Base-by-base conservation (phyloP, 306 rosid genomes). In the Cucurbita ficifolia region DNA sequence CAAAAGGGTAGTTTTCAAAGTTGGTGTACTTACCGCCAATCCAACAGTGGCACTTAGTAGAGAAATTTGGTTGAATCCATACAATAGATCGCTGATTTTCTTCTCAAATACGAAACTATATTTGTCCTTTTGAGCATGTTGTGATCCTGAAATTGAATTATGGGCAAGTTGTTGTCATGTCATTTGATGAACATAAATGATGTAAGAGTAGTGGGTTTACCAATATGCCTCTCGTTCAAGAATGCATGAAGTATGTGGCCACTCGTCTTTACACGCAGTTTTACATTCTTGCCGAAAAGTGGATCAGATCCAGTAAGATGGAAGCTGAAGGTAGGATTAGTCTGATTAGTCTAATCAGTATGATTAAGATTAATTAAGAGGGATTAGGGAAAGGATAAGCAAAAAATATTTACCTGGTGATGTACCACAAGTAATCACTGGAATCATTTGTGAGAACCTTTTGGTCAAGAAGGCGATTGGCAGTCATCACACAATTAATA, bases 391-490 rank as follows among this genome's bases (percentile, higher is more conserved):
- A 5, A 42, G 7, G 6, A 18, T 11, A 12, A 6, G 1, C 10
- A 7, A 7, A 17, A 13, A 62, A 39, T 10, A 19, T 72, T 12
- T 81, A 86, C 93, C 80, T 83, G 21, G 86, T 86, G 55, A 84
- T 78, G 81, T 86, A 84, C 93, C 89, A 87, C 62, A 84, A 75
- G 62, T 81, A 85, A 71, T 88, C 92, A 70, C 82, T 81, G 13
- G 58, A 49, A 82, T 85, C 92, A 58, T 70, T 70, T 6, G 82
- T 33, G 63, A 8, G 80, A 2, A 55, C 63, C 38, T 84, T 88
- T 76, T 88, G 87, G 70, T 88, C 93, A 61, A 84, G 1, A 9
- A 84, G 83, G 52, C 5, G 6, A 36, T 79, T 18, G 24, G 67
- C 76, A n/a, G 75, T 24, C 35, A 61, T 7, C 10, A 3, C 50